These are phyloP conservation scores for Suhomyces maxii DNA, from an alignment of 1,139 yeast genomes.

Conservation along the genomic window DNA sequence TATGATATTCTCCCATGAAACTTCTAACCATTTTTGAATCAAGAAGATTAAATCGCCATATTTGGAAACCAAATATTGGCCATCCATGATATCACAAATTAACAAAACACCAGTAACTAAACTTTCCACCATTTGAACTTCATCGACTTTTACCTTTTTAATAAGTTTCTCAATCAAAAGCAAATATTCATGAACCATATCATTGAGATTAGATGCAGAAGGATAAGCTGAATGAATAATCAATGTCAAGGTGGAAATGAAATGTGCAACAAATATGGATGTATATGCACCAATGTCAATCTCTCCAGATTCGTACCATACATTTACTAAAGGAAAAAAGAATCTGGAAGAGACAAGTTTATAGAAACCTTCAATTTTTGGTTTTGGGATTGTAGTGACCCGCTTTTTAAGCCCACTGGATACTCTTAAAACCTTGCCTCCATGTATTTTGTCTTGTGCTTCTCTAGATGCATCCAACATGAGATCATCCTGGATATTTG, in stretches of 20 bases:
- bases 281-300: slow-evolving; percentile 57
- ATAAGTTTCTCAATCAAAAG: slow-evolving; percentile 34
- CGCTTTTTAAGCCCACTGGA: slow-evolving; percentile 39
- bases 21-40: slow-evolving; percentile 42
- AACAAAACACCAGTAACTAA: slow-evolving; percentile 47
- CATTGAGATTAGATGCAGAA: slow-evolving; percentile 46
- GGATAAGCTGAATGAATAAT: slow-evolving; percentile 62
- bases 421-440: slow-evolving; percentile 50
- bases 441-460: slow-evolving; percentile 41
- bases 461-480: slow-evolving; percentile 39
- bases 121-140: slow-evolving; percentile 45
- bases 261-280: slow-evolving; percentile 56
- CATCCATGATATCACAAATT: slow-evolving; percentile 47
- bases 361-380: slow-evolving; percentile 37
- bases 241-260: slow-evolving; percentile 56
- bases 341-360: slow-evolving; percentile 46
- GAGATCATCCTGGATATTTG: slow-evolving; percentile 31
- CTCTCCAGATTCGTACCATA: slow-evolving; percentile 52
- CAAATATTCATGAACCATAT: slow-evolving; percentile 59
- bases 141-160: slow-evolving; percentile 23
- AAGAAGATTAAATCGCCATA: slow-evolving; percentile 32
- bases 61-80: slow-evolving; percentile 29
- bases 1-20: slow-evolving; percentile 46
- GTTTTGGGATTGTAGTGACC: slow-evolving; percentile 10
- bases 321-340: slow-evolving; percentile 56